Conservation (phyloP, 106 monocot species). For the Allium sativum region DNA sequence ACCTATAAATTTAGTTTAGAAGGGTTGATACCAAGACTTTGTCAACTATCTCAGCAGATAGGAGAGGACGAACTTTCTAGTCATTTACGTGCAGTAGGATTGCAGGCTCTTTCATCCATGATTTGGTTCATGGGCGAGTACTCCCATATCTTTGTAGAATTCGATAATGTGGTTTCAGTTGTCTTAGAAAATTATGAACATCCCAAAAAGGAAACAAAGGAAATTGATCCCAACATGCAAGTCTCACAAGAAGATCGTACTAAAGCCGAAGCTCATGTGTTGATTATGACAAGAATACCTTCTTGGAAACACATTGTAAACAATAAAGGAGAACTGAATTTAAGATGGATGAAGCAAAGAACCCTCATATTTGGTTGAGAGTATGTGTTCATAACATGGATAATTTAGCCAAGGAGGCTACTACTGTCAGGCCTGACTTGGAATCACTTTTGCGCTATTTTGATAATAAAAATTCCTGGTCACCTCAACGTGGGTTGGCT, state of each 20-base stretch:
- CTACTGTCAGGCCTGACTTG: constrained; percentile 42
- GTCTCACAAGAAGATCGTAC: no score
- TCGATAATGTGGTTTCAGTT: no score
- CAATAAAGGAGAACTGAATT: no score
- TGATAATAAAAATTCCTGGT: constrained; percentile 41
- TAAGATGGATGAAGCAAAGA: constrained; percentile 38
- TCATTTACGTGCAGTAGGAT: constrained; percentile 51
- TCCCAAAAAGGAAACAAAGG: no score
- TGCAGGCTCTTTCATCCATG: constrained; percentile 84
- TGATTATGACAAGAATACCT: no score
- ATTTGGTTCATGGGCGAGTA: constrained; percentile 90
- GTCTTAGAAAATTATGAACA: no score
- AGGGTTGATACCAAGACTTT: constrained; percentile 70
- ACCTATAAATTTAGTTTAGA: constrained; percentile 94
- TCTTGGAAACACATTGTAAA: no score
- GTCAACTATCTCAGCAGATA: constrained; percentile 69
- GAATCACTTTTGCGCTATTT: constrained; percentile 52
- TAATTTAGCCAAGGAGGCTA: constrained; percentile 54
- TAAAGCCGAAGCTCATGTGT: no score
- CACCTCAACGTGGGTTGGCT: constrained; percentile 41
- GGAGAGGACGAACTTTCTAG: constrained; percentile 43
- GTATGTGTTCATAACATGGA: constrained; percentile 58
- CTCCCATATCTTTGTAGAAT: constrained; percentile 61
- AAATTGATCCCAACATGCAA: no score
- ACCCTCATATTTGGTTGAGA: constrained; percentile 45